These are phyloP conservation scores for Termitomyces heimii DNA, from an alignment of 768 basidiomycete genomes.

Conservation along the genomic window DNA sequence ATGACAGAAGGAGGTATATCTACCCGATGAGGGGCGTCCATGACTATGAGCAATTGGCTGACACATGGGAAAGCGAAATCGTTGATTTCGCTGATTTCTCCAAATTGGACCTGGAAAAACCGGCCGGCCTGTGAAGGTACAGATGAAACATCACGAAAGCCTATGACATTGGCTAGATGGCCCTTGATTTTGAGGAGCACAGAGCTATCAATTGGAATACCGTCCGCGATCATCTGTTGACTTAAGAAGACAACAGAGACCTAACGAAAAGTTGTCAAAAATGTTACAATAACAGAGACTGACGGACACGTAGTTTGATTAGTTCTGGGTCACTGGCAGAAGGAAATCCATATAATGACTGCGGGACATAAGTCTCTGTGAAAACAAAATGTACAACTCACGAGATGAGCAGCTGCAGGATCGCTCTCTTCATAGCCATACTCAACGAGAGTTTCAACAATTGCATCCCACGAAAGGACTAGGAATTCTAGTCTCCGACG, in stretches of 20 bases:
- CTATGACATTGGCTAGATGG: constrained; percentile 41
- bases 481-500: background rate
- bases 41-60: constrained; percentile 45
- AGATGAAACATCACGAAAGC: constrained; percentile 47
- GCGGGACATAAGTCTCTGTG: no score
- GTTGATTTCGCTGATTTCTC: constrained; percentile 36
- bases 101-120: constrained; percentile 49
- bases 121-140: constrained; percentile 42
- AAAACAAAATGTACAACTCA: constrained; percentile 17
- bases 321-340: constrained; percentile 42
- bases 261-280: constrained; percentile 24
- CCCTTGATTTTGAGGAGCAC: constrained; percentile 59
- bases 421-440: constrained; percentile 41
- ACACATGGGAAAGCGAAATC: constrained; percentile 48
- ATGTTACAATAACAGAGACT: background rate
- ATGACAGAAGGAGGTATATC: constrained; percentile 41
- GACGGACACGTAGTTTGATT: constrained; percentile 37
- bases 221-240: constrained; percentile 63
- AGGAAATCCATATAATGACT: constrained; percentile 43
- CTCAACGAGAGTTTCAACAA: constrained; percentile 54
- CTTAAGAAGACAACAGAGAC: constrained; percentile 50
- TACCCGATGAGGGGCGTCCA: constrained; percentile 53
- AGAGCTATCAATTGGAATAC: constrained; percentile 44
- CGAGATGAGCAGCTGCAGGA: constrained; percentile 33
- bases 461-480: constrained; percentile 64